A percentile compares a stretch with the other conserved stretches of the same genome.
phyloP scores from a whole-genome alignment of 2,329 filamentous ascomycete species.

The Kalmusia sp. region DNA sequence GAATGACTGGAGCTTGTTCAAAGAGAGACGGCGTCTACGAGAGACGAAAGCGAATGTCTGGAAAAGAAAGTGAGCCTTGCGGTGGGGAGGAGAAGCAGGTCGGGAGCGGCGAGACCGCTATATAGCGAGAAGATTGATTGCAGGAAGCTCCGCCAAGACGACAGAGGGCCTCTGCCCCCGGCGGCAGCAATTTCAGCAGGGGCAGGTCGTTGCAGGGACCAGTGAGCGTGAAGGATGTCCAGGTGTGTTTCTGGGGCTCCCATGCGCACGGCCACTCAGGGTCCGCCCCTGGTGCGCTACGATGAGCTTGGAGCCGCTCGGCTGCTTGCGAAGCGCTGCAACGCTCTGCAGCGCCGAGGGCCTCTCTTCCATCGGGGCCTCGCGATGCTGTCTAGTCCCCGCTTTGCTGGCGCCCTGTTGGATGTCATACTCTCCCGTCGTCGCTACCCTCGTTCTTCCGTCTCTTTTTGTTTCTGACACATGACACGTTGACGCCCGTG shows the following conservation, averaged over 20 bases:
- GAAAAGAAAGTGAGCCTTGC: slow-evolving; percentile 44
- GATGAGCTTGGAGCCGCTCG: slow-evolving; percentile 7
- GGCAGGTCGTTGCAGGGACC: slow-evolving; percentile 32
- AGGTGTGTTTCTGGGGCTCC: slow-evolving; percentile 12
- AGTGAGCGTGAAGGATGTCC: slow-evolving; percentile 29
- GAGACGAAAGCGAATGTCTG: slow-evolving; percentile 43
- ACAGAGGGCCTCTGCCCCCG: slow-evolving; percentile 34
- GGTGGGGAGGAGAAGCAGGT: slow-evolving; percentile 32
- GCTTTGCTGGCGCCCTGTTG: neutral
- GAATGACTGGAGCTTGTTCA: slow-evolving; percentile 46
- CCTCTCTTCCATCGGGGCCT: neutral
- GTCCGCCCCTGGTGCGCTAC: neutral
- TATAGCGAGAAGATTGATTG: slow-evolving; percentile 39
- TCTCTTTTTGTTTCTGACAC: neutral
- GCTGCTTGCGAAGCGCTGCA: slow-evolving; percentile 8
- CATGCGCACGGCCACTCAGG: slow-evolving; percentile 53
- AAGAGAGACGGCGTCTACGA: slow-evolving; percentile 43
- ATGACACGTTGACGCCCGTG: neutral
- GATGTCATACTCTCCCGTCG: neutral
- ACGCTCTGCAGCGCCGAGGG: neutral
- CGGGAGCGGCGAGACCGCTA: slow-evolving; percentile 28
- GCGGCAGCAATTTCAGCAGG: slow-evolving; percentile 45
- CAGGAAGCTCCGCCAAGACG: slow-evolving; percentile 37
- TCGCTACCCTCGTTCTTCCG: neutral
- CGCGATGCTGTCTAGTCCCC: neutral